Evolutionary conservation across 768 basidiomycete species (phyloP), one percentile per base, ranked within the genome.

Genomic region (Suillus ampliporus): DNA sequence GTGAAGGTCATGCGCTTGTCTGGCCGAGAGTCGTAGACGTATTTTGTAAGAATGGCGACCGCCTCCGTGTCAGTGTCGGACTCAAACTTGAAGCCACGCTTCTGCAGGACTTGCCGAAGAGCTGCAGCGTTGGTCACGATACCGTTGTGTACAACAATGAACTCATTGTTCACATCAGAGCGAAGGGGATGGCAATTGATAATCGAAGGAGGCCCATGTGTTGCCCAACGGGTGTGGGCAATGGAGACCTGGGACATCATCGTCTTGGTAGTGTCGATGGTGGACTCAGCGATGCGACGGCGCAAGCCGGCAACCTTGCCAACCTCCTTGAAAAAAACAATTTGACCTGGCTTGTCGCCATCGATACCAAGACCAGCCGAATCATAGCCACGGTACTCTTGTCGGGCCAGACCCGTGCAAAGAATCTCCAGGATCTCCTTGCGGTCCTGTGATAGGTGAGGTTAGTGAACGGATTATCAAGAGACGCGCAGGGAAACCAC

Each of bases 181-280:
- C 89, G 89, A 70, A 97, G 87, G 59, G 97, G 97, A 77, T 99
- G 97, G 80, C 97, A 99, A 79, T 99, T 99, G 70, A 84, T 76
- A 58, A 87, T 84, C 4, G 89, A 91, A 23, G 95, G 96, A 21
- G 89, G 86, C 41, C 97, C 97, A 74, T 99, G 97, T 21, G 97
- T 99, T 2, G 97, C 97, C 97, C 97, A 99, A 67, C 97, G 93
- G 14, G 97, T 99, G 80, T 99, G 97, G 14, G 97, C 97, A 78
- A 99, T 98, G 43, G 94, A 95, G 50, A 96, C 94, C 79, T 98
- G 95, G 46, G 89, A 88, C 57, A 94, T 73, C 77, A 86, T 89
- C 41, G 85, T 83, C 82, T 93, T 95, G 72, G 83, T 79, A 63
- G 91, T 88, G 75, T 97, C 85, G 69, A 94, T 70, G 65, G 72